Evolutionary conservation across 768 basidiomycete genomes (phyloP), one percentile per base, ranked within the genome.

Genomic region (Termitomyces sp.): DNA sequence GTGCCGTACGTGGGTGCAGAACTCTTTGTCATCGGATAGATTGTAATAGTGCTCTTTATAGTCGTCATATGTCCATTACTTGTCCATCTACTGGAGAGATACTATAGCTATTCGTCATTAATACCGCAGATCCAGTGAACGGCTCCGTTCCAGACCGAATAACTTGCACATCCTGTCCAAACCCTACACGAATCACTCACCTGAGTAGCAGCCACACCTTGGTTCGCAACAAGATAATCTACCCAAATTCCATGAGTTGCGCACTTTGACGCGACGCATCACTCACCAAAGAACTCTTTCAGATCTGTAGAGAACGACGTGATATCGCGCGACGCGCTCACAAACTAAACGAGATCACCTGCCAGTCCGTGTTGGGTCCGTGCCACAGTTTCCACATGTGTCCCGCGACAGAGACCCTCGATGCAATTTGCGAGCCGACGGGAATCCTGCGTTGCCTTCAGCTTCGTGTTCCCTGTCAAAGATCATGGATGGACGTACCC

Each of bases 271-370:
- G 18, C 39, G 37, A n/a, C n/a, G n/a, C 9, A 37, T 27, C 9
- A 63, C 78, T 55, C 56, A 84, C 82, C 65, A 69, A 85, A 82
- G 71, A 85, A 84, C 22, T 67, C 75, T 47, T 79, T 80, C 63
- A 85, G 67, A 61, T 84, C 81, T 20, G 64, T 79, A 55, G 67
- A 73, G 72, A 84, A 85, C 64, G 75, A 66, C 39, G 66, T 79
- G 67, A 85, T 74, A 62, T 83, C 67, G 0, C 78, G 81, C 2
- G 68, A 55, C 2, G 72, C 66, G 60, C 73, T 79, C 61, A 84
- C 78, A 68, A 85, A n/a, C n/a, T n/a, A n/a, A n/a, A 85, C 9
- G 81, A 82, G 59, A 80, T 67, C 13, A 82, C 81, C 66, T 83
- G 64, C 81, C 81, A 83, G 70, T 79, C 79, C 20, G 69, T 52